Base-by-base conservation (phyloP, 208 protist genomes). In the Wallacemonas sp. region DNA sequence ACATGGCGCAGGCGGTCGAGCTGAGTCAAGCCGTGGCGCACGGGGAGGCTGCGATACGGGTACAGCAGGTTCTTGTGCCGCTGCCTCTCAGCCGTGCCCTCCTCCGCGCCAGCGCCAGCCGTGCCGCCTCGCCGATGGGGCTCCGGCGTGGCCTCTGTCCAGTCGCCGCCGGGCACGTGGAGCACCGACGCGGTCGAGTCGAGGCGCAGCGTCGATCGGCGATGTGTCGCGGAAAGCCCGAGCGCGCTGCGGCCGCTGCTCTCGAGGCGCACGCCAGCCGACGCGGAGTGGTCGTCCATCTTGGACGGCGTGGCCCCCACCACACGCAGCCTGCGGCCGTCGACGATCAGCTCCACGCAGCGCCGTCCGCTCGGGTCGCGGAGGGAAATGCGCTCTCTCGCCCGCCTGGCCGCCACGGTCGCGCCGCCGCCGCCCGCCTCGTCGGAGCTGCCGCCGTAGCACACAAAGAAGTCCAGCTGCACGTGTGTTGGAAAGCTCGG, bases 381-480 rank as follows among this genome's bases (percentile, higher is more conserved):
- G 23, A 62, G 62, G 5, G 62, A 55, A 2, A 84, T 17, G 0
- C 67, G 54, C 30, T 80, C 68, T 0, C 67, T 57, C 62, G 29
- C 48, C 34, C 54, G 24, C 61, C 34, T 16, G 8, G 29, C 27
- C 47, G 38, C 46, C 52, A 14, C 29, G n/a, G n/a, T n/a, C n/a
- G n/a, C n/a, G n/a, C n/a, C n/a, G n/a, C n/a, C n/a, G n/a, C n/a
- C n/a, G 12, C 24, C 24, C 16, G 57, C 5, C 46, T 48, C 54
- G 2, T 64, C 41, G 2, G 14, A 23, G 6, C n/a, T n/a, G n/a
- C 12, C 41, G 16, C 30, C 41, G 2, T 47, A 43, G 55, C 77
- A 78, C 17, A 76, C 39, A 47, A 70, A 78, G 44, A 83, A 74
- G 39, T 47, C 68, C 27, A 74, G 46, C 56, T 61, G 34, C 1